These are phyloP conservation scores for Malassezia sp. DNA, from an alignment of 1,284 basidiomycete species.

Conservation along the genomic window DNA sequence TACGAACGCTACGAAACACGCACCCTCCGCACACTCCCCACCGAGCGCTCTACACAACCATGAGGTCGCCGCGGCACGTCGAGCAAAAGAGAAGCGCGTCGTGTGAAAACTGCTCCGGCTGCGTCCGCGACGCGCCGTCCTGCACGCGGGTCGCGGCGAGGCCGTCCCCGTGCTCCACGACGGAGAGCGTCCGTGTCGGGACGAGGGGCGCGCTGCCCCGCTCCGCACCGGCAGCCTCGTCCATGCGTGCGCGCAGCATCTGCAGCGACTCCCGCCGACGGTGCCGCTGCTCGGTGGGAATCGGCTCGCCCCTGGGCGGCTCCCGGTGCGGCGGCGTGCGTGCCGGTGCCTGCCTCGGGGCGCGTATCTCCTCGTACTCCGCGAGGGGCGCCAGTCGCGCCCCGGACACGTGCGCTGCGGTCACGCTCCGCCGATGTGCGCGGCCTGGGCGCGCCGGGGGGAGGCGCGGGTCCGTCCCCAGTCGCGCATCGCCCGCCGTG, in stretches of 20 bases:
- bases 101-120: slow-evolving; percentile 16
- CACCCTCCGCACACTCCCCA: too few relatives aligned
- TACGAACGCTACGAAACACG: too few relatives aligned
- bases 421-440: slow-evolving; percentile 16
- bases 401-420: slow-evolving; percentile 6
- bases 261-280: slow-evolving; percentile 13
- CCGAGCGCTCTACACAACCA: slow-evolving; percentile 13
- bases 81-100: slow-evolving; percentile 20
- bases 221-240: not conserved
- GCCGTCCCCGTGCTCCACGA: slow-evolving; percentile 2
- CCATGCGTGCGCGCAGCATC: slow-evolving; percentile 21
- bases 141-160: slow-evolving; percentile 1
- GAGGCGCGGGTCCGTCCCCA: not conserved
- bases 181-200: slow-evolving; percentile 10
- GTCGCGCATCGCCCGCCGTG: too few relatives aligned
- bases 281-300: slow-evolving; percentile 16
- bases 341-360: slow-evolving; percentile 2
- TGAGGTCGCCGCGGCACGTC: slow-evolving; percentile 18
- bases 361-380: slow-evolving; percentile 8
- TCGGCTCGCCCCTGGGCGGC: not conserved
- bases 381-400: slow-evolving; percentile 13
- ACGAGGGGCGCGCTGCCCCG: not conserved
- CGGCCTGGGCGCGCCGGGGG: not conserved
- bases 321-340: not conserved
- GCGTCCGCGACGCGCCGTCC: not conserved